A percentile compares a stretch with the other conserved stretches of the same genome.
These are phyloP conservation scores for Metarhizium guizhouense DNA, from an alignment of 2,329 filamentous ascomycete genomes.

Conservation along the genomic window DNA sequence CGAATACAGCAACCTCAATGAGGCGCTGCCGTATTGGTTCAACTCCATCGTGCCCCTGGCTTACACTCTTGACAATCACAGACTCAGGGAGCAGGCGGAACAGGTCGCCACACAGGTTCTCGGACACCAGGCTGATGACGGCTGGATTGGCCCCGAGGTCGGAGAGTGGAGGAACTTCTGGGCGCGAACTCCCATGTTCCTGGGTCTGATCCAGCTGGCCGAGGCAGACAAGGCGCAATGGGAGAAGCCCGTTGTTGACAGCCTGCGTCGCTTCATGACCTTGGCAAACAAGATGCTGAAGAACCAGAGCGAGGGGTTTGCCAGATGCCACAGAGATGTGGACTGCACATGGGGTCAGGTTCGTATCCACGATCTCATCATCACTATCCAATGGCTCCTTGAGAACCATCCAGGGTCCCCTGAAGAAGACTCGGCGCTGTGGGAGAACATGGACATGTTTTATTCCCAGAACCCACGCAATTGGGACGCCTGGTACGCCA, in stretches of 20 bases:
- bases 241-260: conserved; percentile 11
- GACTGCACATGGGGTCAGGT: conserved; percentile 23
- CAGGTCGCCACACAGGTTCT: conserved; percentile 32
- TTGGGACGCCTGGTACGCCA: conserved; percentile 21
- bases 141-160: conserved; percentile 40
- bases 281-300: conserved; percentile 46
- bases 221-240: conserved; percentile 18
- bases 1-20: conserved; percentile 48
- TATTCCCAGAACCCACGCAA: conserved; percentile 18
- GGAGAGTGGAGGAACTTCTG: conserved; percentile 19
- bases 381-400: conserved; percentile 30
- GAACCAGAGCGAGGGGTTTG: conserved; percentile 41
- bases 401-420: conserved; percentile 19
- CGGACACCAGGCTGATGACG: conserved; percentile 31
- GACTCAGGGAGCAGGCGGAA: conserved; percentile 31
- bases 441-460: conserved; percentile 32
- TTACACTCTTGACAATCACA: conserved; percentile 35
- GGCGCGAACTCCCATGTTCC: conserved; percentile 21
- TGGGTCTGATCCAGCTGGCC: conserved; percentile 23
- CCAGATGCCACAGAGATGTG: conserved; percentile 31
- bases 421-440: conserved; percentile 20
- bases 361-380: conserved; percentile 29
- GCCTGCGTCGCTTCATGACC: conserved; percentile 19
- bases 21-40: conserved; percentile 52
- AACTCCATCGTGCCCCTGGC: conserved; percentile 50